Conservation (phyloP, 2,329 filamentous ascomycete species). For the Claviceps citrina region DNA sequence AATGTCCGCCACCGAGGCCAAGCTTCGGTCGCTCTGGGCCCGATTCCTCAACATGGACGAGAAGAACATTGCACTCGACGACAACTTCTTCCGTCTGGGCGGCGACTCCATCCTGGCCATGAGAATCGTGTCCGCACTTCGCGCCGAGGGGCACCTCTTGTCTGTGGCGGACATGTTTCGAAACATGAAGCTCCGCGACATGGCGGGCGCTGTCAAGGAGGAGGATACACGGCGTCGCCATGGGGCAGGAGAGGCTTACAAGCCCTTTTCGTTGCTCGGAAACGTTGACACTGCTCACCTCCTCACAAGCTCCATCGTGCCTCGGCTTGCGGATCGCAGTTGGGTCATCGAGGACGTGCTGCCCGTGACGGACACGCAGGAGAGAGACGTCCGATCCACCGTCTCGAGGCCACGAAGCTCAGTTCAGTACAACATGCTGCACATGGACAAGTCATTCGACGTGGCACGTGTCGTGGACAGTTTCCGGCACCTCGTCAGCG, state of each 20-base stretch:
- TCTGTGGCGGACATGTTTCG: constrained; percentile 42
- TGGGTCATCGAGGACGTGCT: constrained; percentile 41
- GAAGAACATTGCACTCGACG: constrained; percentile 34
- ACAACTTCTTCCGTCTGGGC: constrained; percentile 45
- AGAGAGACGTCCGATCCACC: constrained; percentile 43
- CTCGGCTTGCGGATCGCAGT: constrained; percentile 33
- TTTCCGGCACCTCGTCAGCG: constrained; percentile 40
- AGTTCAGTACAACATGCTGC: constrained; percentile 48
- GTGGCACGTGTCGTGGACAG: constrained; percentile 30
- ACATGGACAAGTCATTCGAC: constrained; percentile 38
- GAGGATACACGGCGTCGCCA: not conserved
- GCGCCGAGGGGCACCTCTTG: constrained; percentile 30
- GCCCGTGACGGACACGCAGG: constrained; percentile 42
- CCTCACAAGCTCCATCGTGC: constrained; percentile 31
- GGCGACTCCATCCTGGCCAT: constrained; percentile 47
- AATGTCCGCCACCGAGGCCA: constrained; percentile 6
- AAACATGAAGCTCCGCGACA: constrained; percentile 31
- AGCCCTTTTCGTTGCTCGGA: constrained; percentile 32
- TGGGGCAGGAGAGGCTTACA: not conserved
- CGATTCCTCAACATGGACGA: constrained; percentile 28
- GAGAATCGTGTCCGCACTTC: constrained; percentile 41
- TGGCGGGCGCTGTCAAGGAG: constrained; percentile 32
- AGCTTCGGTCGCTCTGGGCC: constrained; percentile 32
- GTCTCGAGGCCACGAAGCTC: constrained; percentile 44
- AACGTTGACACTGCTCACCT: constrained; percentile 25